Conservation (phyloP, 805 yeast genomes). For the Suhomyces vadensis region DNA sequence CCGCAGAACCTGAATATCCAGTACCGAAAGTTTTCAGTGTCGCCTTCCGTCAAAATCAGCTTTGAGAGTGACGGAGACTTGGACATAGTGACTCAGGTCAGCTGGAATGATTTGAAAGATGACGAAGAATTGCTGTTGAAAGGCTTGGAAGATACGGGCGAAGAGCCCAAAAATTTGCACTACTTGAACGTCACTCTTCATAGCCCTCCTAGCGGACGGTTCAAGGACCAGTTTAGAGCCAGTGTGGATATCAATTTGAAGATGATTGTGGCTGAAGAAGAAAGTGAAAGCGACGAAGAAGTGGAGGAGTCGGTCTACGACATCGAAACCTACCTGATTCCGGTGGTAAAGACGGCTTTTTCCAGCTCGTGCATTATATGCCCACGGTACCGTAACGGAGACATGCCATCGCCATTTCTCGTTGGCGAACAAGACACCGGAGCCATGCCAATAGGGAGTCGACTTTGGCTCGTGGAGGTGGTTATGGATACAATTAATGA, state of each 20-base stretch:
- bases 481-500: constrained; percentile 1
- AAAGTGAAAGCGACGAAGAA: constrained; percentile 14
- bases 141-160: constrained; percentile 11
- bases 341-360: constrained; percentile 29
- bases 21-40: constrained; percentile 22
- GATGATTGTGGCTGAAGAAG: constrained; percentile 23
- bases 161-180: constrained; percentile 10
- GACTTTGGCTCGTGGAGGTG: constrained; percentile 28
- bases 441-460: constrained; percentile 32
- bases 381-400: constrained; percentile 30
- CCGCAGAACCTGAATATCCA: constrained; percentile 15
- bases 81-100: constrained; percentile 21
- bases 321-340: constrained; percentile 20
- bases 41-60: constrained; percentile 20
- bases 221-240: constrained; percentile 8
- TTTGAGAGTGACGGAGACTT: constrained; percentile 15
- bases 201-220: constrained; percentile 18
- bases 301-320: constrained; percentile 26
- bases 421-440: constrained; percentile 20
- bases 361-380: constrained; percentile 20
- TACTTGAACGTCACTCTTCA: constrained; percentile 24
- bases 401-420: constrained; percentile 41
- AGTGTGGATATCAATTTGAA: constrained; percentile 23
- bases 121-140: constrained; percentile 36
- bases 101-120: constrained; percentile 41